Percentiles rank a stretch among this genome's conserved stretches.
Conservation (phyloP, 2,329 filamentous ascomycete genomes). For the Ophiosphaerella korrae region DNA sequence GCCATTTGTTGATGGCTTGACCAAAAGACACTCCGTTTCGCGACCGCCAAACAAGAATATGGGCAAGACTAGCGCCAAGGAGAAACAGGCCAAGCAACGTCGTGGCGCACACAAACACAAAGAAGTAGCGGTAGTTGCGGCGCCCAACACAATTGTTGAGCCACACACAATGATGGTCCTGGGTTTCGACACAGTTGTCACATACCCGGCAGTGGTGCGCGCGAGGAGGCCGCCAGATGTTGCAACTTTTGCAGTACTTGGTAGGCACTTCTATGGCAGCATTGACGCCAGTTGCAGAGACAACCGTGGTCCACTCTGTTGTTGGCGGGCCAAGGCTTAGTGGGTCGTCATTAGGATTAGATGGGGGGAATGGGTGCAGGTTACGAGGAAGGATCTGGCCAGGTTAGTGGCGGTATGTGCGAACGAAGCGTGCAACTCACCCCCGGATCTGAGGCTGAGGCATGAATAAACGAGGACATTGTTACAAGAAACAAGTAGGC, state of each 20-base stretch:
- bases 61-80: slow-evolving; percentile 76
- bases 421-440: slow-evolving; percentile 61
- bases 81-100: slow-evolving; percentile 78
- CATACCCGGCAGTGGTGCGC: slow-evolving; percentile 96
- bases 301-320: slow-evolving; percentile 92
- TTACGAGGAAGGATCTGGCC: slow-evolving; percentile 86
- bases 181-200: slow-evolving; percentile 95
- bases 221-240: slow-evolving; percentile 94
- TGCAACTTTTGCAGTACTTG: slow-evolving; percentile 97
- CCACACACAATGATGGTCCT: slow-evolving; percentile 99
- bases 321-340: slow-evolving; percentile 80
- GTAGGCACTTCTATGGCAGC: slow-evolving; percentile 97
- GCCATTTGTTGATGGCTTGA: slow-evolving; percentile 69
- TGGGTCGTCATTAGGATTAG: slow-evolving; percentile 77
- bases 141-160: slow-evolving; percentile 97
- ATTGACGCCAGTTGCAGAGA: slow-evolving; percentile 73
- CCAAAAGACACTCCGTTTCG: slow-evolving; percentile 70
- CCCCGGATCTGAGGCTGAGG: slow-evolving; percentile 88
- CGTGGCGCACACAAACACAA: slow-evolving; percentile 82
- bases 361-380: slow-evolving; percentile 82
- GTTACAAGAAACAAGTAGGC: slow-evolving; percentile 91
- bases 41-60: slow-evolving; percentile 74
- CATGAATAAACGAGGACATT: slow-evolving; percentile 91
- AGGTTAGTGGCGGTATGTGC: slow-evolving; percentile 18
- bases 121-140: slow-evolving; percentile 98